Conservation (phyloP, 2,329 filamentous ascomycete species). For the Colletotrichum zoysiae region DNA sequence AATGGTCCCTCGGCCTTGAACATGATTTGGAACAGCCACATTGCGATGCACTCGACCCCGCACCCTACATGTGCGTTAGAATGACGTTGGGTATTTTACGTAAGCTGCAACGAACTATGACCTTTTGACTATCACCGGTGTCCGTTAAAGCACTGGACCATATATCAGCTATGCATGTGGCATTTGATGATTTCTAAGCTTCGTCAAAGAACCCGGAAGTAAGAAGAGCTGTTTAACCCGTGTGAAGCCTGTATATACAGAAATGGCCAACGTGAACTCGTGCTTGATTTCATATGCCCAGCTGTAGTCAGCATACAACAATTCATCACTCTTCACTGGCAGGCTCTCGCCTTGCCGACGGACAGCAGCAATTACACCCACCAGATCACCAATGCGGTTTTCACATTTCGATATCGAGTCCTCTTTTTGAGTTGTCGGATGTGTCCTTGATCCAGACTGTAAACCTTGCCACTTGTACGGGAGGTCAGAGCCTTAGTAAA, state of each 20-base stretch:
- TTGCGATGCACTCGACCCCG: conserved; percentile 16
- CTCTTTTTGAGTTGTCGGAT: conserved; percentile 43
- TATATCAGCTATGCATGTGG: not conserved
- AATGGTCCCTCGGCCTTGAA: too few relatives aligned
- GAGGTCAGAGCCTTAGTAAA: conserved; percentile 45
- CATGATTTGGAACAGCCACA: not conserved
- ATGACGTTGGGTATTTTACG: conserved; percentile 34
- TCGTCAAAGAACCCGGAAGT: not conserved
- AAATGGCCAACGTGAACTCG: not conserved
- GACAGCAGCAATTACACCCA: conserved; percentile 39
- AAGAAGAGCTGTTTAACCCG: not conserved
- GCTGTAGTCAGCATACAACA: not conserved
- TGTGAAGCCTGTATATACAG: not conserved
- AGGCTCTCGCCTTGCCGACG: conserved; percentile 16
- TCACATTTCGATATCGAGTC: conserved; percentile 44
- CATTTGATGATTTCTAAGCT: not conserved
- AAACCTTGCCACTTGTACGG: conserved; percentile 44
- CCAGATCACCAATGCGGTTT: conserved; percentile 35
- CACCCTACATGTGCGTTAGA: not conserved
- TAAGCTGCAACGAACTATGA: conserved; percentile 13
- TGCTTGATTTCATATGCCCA: not conserved
- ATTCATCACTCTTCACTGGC: conserved; percentile 4
- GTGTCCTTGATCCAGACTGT: conserved; percentile 39
- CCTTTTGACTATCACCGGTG: not conserved
- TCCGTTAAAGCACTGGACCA: not conserved